Percentiles rank a stretch among this genome's conserved stretches.
Conservation (phyloP, 75 land plant species). For the Pinus albicaulis region DNA sequence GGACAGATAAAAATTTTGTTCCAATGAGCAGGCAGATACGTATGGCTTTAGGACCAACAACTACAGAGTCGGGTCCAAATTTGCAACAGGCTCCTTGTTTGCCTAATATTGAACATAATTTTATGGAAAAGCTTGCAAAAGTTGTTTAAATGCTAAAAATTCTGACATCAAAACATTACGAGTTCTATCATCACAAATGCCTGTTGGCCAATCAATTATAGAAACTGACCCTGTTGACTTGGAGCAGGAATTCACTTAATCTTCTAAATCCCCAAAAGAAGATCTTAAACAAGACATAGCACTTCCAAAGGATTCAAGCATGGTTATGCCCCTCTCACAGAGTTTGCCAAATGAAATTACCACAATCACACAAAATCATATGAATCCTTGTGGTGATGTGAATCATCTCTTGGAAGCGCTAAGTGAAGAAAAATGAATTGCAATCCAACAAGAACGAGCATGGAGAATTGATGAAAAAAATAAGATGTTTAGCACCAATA, state of each 20-base stretch:
- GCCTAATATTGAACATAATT: no score
- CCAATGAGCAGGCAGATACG: no score
- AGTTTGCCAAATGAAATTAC: conserved; percentile 14
- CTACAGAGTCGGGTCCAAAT: no score
- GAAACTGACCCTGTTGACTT: conserved; percentile 1
- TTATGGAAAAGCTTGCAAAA: no score
- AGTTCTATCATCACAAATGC: conserved; percentile 4
- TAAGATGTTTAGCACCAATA: conserved; percentile 79
- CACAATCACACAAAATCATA: conserved; percentile 15
- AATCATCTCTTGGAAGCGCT: conserved; percentile 68
- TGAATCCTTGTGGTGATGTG: conserved; percentile 55
- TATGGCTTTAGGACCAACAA: no score
- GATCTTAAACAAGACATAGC: conserved; percentile 3
- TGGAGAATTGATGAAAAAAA: conserved; percentile 89
- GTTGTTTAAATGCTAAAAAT: no score
- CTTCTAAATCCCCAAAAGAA: not conserved
- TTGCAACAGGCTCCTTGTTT: no score
- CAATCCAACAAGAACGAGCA: conserved; percentile 80
- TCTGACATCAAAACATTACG: not conserved
- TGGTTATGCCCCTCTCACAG: not conserved
- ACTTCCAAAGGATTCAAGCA: conserved; percentile 4
- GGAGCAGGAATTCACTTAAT: not conserved
- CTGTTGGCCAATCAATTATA: not conserved
- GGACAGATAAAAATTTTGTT: no score
- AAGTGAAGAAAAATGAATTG: conserved; percentile 72